phyloP scores from a whole-genome alignment of 2,329 filamentous ascomycete species.

The Talaromyces pinophilus region DNA sequence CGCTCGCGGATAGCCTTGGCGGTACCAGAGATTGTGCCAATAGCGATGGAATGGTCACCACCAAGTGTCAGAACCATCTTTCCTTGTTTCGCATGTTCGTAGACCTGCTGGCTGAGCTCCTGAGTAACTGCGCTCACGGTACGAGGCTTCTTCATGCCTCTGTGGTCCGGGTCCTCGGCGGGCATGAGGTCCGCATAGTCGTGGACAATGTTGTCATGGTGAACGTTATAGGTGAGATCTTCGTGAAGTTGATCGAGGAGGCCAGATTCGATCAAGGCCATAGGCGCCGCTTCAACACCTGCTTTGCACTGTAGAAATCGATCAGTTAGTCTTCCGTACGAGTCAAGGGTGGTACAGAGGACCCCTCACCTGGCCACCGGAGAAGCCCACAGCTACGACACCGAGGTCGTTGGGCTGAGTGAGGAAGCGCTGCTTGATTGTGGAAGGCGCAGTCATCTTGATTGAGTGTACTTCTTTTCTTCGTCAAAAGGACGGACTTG shows the following conservation, averaged over 20 bases:
- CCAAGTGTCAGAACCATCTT: conserved; percentile 90
- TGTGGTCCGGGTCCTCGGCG: conserved; percentile 70
- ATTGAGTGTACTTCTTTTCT: background rate
- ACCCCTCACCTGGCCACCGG: conserved; percentile 80
- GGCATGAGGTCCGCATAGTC: conserved; percentile 76
- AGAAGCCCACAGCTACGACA: conserved; percentile 93
- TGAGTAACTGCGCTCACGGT: conserved; percentile 83
- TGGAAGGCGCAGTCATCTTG: conserved; percentile 58
- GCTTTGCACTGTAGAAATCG: conserved; percentile 67
- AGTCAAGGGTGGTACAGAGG: conserved; percentile 28
- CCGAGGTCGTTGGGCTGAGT: conserved; percentile 77
- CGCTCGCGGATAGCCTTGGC: conserved; percentile 84
- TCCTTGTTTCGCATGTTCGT: conserved; percentile 78
- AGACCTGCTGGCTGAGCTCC: conserved; percentile 79
- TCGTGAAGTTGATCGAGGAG: conserved; percentile 79
- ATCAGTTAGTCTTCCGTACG: background rate
- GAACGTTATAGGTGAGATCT: conserved; percentile 84
- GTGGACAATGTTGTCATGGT: conserved; percentile 81
- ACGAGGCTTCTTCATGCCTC: conserved; percentile 91
- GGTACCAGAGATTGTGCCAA: conserved; percentile 86
- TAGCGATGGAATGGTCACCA: conserved; percentile 94
- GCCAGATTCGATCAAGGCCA: conserved; percentile 83
- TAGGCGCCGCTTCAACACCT: conserved; percentile 87
- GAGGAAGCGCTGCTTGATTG: conserved; percentile 73
- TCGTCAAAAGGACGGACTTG: background rate